phyloP scores from a whole-genome alignment of 345 rosid species.

The Lagerstroemia speciosa region DNA sequence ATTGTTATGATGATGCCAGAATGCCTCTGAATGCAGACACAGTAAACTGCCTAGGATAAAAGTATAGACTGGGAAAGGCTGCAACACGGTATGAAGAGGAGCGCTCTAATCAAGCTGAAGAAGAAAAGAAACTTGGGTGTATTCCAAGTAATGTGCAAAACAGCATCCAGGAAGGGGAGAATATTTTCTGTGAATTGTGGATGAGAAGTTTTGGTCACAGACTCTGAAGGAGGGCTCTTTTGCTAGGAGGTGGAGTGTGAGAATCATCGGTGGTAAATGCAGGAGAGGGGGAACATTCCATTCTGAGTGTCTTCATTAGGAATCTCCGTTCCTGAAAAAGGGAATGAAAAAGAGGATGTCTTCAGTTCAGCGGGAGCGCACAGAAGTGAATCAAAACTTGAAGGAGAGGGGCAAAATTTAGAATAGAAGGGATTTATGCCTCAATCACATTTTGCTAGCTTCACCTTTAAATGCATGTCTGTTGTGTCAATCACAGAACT shows the following conservation, averaged over 20 bases:
- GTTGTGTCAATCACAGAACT: no score
- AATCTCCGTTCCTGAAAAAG: slow-evolving; percentile 80
- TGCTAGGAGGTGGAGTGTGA: slow-evolving; percentile 87
- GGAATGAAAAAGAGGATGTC: slow-evolving; percentile 5
- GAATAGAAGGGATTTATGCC: background rate
- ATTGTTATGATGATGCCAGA: no score
- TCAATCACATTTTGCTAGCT: background rate
- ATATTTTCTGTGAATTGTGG: background rate
- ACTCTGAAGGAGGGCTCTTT: slow-evolving; percentile 91
- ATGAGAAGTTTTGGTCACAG: slow-evolving; percentile 24
- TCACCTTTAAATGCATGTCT: background rate
- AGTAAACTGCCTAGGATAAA: slow-evolving; percentile 44
- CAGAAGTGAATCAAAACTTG: background rate
- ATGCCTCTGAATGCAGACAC: slow-evolving; percentile 46
- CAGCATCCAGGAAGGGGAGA: background rate
- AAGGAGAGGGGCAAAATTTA: background rate
- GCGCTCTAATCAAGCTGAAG: slow-evolving; percentile 5
- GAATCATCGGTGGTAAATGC: slow-evolving; percentile 44
- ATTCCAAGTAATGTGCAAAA: background rate
- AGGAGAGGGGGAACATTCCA: slow-evolving; percentile 59
- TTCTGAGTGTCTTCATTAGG: slow-evolving; percentile 87
- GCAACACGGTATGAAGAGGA: background rate
- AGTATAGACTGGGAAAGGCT: slow-evolving; percentile 40
- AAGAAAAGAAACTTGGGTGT: background rate
- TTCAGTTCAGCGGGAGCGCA: background rate